A percentile compares a stretch with the other conserved stretches of the same genome.
Conservation (phyloP, 2,329 filamentous ascomycete genomes). For the Botrytis deweyae region DNA sequence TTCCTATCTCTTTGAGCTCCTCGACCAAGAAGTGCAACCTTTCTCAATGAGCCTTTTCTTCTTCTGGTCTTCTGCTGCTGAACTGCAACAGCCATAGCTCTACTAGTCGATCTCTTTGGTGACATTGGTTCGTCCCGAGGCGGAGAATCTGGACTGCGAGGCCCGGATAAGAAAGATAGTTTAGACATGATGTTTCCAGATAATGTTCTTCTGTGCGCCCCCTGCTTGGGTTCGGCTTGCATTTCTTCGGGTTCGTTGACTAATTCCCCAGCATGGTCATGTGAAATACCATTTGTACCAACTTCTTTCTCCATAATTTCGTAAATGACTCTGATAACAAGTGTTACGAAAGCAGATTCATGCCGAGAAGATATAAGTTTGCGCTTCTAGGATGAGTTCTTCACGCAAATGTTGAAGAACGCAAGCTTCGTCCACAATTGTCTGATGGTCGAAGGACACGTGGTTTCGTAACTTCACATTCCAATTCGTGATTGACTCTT, state of each 20-base stretch:
- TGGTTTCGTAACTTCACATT: not conserved
- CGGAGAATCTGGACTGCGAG: constrained; percentile 37
- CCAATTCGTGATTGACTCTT: not conserved
- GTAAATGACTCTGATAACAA: not conserved
- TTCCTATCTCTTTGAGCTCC: constrained; percentile 61
- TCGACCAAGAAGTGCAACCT: constrained; percentile 79
- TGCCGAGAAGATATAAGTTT: not conserved
- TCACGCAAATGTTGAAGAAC: not conserved
- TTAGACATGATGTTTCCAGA: constrained; percentile 64
- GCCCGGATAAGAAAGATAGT: constrained; percentile 60
- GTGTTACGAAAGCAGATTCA: not conserved
- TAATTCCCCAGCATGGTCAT: not conserved
- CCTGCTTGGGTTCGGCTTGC: constrained; percentile 43
- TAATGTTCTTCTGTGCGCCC: constrained; percentile 36
- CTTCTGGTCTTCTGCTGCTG: constrained; percentile 59
- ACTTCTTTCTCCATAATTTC: constrained; percentile 9
- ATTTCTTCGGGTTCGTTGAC: constrained; percentile 21
- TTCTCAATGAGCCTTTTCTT: constrained; percentile 81
- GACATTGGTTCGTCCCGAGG: constrained; percentile 35
- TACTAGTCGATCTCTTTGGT: constrained; percentile 34
- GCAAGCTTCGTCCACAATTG: not conserved
- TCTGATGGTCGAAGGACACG: not conserved
- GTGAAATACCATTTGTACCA: not conserved
- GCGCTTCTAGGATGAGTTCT: not conserved
- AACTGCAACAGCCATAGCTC: constrained; percentile 40